Evolutionary conservation across 169 alveolate genomes (phyloP), one percentile per base, ranked within the genome.

Genomic region (Plasmodium berghei): DNA sequence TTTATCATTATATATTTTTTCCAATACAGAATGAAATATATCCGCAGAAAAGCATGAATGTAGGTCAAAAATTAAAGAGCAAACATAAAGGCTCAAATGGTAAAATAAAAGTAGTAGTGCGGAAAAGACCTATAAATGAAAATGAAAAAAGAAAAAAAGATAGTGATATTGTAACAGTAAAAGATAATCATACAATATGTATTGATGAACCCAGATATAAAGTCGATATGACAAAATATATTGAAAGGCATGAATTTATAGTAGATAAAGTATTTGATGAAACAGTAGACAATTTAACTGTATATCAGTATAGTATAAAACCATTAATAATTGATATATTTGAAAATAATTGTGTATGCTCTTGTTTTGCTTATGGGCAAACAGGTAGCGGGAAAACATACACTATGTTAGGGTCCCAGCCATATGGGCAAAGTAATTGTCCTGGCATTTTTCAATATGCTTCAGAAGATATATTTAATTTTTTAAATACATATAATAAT

Each of bases 281-380:
- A 55, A 89, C 92, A 20, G 96, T 97, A 9, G 92, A 96, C 34
- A 97, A 97, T 91, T 91, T 94, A 61, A 94, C 92, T 77, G 94
- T 97, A 12, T 97, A 97, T 87, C 91, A 93, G 72, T 97, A 95
- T 86, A 93, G 95, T 62, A 96, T 97, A 34, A 96, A 96, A 71
- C 99, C 99, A 10, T 88, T 98, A 66, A 97, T 98, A 20, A 95
- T 96, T 67, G 97, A 97, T 18, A 97, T 98, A n/a, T 98, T 98
- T 89, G 88, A 95, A 59, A 94, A 92, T 46, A 96, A 96, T 62
- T 97, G 97, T 54, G 98, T 96, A 87, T 97, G 98, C 73, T 97
- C 99, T 6, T 97, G 99, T 92, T 98, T 98, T 93, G 99, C 99
- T 0, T 98, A 98, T 92, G 99, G 99, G 5, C 98, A 98, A 92